Evolutionary conservation across 2,329 filamentous ascomycete species (phyloP), one percentile per base, ranked within the genome.

Genomic region (Epichloe hybrida): DNA sequence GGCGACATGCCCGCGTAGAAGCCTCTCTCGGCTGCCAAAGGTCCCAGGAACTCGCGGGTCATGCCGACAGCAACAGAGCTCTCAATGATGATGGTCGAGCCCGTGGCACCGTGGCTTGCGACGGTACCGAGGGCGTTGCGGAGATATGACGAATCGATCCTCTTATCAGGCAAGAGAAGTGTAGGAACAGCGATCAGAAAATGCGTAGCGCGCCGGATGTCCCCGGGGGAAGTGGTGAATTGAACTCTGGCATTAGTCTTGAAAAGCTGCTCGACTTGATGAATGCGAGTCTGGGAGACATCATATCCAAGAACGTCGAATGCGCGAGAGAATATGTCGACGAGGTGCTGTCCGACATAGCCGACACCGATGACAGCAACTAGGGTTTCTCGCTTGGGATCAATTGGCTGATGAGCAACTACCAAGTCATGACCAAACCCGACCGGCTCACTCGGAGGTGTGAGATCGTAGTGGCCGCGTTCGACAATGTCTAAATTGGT

Each of bases 181-280:
- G 76, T 78, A 1, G 76, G 76, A 3, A 79, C 75, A 0, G 74
- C 70, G 53, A 78, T 73, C 38, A 78, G 69, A 49, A 76, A 75
- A 58, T 78, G 73, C 0, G 71, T 75, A 8, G 72, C 75, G 35
- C 58, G 53, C 3, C 60, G 55, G 13, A 77, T 63, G 12, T 69
- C 64, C 9, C 54, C 56, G 7, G 69, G 69, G 56, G 65, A 62
- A 17, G 61, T 62, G 1, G 73, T 72, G 56, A 74, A 67, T 4
- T 57, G 59, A 34, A 67, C 61, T 9, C 59, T 61, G 40, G 56
- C 60, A 21, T 59, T 62, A 13, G 50, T 39, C 4, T 49, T 51
- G 48, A 66, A 61, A 11, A 62, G 56, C 35, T 60, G 48, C 42
- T 61, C 50, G 20, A 75, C 55, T 8, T 66, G 56, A 11, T 59